Percentiles rank a stretch among this genome's conserved stretches.
phyloP scores from a whole-genome alignment of 2,329 filamentous ascomycete genomes.

The Ophiostoma tasmaniense region DNA sequence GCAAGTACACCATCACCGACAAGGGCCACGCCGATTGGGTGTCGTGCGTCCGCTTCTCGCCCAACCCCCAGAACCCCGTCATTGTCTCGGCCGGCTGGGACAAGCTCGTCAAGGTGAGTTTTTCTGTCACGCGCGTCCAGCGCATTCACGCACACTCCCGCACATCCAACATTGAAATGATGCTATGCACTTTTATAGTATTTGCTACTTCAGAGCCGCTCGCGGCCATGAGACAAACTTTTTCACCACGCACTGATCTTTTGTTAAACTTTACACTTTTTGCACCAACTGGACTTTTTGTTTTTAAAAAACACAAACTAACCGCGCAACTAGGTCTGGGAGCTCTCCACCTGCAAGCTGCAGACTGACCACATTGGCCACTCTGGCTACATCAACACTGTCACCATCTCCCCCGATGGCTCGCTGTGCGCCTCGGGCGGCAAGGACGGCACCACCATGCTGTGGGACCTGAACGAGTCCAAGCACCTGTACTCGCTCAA shows the following conservation, averaged over 20 bases:
- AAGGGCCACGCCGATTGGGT: slow-evolving; percentile 99
- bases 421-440: slow-evolving; percentile 98
- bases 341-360: slow-evolving; percentile 97
- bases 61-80: slow-evolving; percentile 99
- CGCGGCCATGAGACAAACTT: slow-evolving; percentile 85
- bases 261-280: slow-evolving; percentile 11
- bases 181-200: slow-evolving; percentile 87
- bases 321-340: slow-evolving; percentile 68
- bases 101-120: slow-evolving; percentile 98
- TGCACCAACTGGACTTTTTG: neutral
- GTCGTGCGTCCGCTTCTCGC: slow-evolving; percentile 98
- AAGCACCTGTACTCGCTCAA: slow-evolving; percentile 99
- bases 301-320: neutral
- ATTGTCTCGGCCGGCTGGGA: slow-evolving; percentile 99
- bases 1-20: slow-evolving; percentile 99
- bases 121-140: slow-evolving; percentile 13
- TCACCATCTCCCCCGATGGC: slow-evolving; percentile 99
- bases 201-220: slow-evolving; percentile 99
- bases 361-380: slow-evolving; percentile 99
- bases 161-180: slow-evolving; percentile 54
- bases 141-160: neutral
- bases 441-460: slow-evolving; percentile 99
- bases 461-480: slow-evolving; percentile 99
- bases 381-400: slow-evolving; percentile 99
- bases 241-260: slow-evolving; percentile 67